Evolutionary conservation across 495 filamentous ascomycete genomes (phyloP), one percentile per base, ranked within the genome.

Genomic region (Penicillium pancosmium): DNA sequence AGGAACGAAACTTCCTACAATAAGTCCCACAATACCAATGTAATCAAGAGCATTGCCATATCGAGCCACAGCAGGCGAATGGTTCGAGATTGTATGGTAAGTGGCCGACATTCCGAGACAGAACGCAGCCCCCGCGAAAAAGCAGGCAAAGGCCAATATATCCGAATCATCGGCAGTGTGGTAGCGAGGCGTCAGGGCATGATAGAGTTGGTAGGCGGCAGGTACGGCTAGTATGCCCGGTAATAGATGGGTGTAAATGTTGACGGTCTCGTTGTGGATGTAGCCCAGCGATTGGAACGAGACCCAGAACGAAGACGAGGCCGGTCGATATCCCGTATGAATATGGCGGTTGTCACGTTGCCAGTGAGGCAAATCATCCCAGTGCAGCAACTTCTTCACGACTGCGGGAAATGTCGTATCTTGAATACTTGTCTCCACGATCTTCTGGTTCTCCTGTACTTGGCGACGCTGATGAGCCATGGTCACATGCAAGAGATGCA

Each of bases 191-290:
- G 74, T 75, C 34, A 92, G 70, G 12, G 61, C 60, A 7, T 62
- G 66, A 68, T 87, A 79, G 5, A 88, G 70, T 35, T 76, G 38
- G 25, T 73, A 65, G 4, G 68, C 68, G 4, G 68, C 71, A 16
- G 75, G 76, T 44, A 77, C 62, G 12, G 74, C 74, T 33, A 80
- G 47, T n/a, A 78, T 31, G 7, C 72, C 65, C 8, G 78, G 76
- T 15, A 94, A 63, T 6, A 97, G 82, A 73, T 98, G 93, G 2
- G 89, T 86, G 74, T 92, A 96, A 67, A 97, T 93, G 73, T 98
- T 98, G 59, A 98, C 88, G n/a, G 84, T 86, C 72, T 98, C 92
- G 74, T 97, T 98, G 77, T 98, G 91, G n/a, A 92, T 62, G 71
- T 91, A 91, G 49, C 79, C 72, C 58, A 92, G 75, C 27, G 86